A percentile compares a stretch with the other conserved stretches of the same genome.
These are phyloP conservation scores for Xanthoconium stramineum DNA, from an alignment of 768 basidiomycete species.

Conservation along the genomic window DNA sequence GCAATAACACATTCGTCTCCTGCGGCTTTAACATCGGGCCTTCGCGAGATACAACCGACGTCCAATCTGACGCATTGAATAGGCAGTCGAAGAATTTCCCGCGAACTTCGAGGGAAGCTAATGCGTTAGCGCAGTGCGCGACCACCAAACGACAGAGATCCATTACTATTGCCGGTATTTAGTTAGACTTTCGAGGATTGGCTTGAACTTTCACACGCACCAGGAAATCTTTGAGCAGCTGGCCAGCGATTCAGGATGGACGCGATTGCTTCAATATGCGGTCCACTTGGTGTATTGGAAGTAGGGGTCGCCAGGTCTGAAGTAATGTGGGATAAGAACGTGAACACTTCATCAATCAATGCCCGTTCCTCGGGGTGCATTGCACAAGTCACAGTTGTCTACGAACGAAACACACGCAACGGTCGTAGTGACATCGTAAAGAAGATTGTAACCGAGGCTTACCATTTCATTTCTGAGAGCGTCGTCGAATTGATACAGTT, in stretches of 20 bases:
- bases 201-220: slow-evolving; percentile 33
- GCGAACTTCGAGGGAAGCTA: slow-evolving; percentile 42
- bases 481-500: slow-evolving; percentile 74
- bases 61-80: slow-evolving; percentile 69
- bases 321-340: slow-evolving; percentile 51
- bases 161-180: slow-evolving; percentile 52
- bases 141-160: slow-evolving; percentile 79
- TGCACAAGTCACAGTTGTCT: slow-evolving; percentile 72
- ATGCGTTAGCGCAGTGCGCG: slow-evolving; percentile 56
- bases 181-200: neutral
- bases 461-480: slow-evolving; percentile 67
- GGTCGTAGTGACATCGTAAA: neutral
- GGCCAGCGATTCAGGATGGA: slow-evolving; percentile 76
- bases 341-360: slow-evolving; percentile 60
- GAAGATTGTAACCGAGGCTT: slow-evolving; percentile 22
- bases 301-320: slow-evolving; percentile 31
- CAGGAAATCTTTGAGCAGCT: slow-evolving; percentile 64
- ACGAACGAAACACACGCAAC: neutral
- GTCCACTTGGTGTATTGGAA: slow-evolving; percentile 35
- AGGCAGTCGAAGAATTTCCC: slow-evolving; percentile 58
- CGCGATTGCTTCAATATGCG: slow-evolving; percentile 60
- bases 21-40: slow-evolving; percentile 61
- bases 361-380: slow-evolving; percentile 63
- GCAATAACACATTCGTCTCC: slow-evolving; percentile 83
- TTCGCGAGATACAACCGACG: slow-evolving; percentile 41